A percentile compares a stretch with the other conserved stretches of the same genome.
Evolutionary conservation across 257 asterid genomes (phyloP).

Genomic region (Lycium ferocissimum): DNA sequence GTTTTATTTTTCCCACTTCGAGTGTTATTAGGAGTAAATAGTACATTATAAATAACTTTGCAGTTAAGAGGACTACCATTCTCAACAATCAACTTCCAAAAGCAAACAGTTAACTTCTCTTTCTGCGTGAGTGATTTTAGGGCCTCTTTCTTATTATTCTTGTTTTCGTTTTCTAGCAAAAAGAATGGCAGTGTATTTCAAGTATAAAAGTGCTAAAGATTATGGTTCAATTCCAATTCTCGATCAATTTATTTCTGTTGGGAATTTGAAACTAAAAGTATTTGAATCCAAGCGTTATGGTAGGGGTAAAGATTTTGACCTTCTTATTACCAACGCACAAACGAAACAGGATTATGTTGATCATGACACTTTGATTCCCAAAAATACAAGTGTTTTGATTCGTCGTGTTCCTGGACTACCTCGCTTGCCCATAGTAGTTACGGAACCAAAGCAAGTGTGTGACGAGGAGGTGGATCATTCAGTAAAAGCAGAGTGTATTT

Average conservation of each 20-base stretch:
- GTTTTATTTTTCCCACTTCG: too few species aligned
- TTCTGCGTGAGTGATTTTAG: too few species aligned
- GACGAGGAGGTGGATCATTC: too few species aligned
- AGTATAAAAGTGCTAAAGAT: slow-evolving; percentile 96
- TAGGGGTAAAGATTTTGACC: slow-evolving; percentile 93
- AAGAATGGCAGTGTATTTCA: slow-evolving; percentile 80
- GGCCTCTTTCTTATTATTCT: too few species aligned
- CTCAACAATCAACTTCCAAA: too few species aligned
- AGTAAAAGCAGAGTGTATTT: too few species aligned
- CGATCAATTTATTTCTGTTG: slow-evolving; percentile 84
- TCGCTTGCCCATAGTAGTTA: slow-evolving; percentile 81
- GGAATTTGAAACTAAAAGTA: slow-evolving; percentile 86
- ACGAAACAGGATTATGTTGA: slow-evolving; percentile 93
- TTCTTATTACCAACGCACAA: slow-evolving; percentile 91
- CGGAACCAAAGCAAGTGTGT: slow-evolving; percentile 44
- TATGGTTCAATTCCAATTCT: slow-evolving; percentile 71
- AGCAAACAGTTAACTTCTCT: too few species aligned
- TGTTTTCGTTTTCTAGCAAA: too few species aligned
- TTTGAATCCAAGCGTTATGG: slow-evolving; percentile 92
- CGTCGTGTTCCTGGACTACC: slow-evolving; percentile 90
- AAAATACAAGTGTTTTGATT: too few species aligned
- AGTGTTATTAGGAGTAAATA: too few species aligned
- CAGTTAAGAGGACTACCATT: too few species aligned
- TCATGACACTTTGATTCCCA: slow-evolving; percentile 53
- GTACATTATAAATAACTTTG: too few species aligned